phyloP scores from a whole-genome alignment of 2,329 filamentous ascomycete genomes.

The Sarocladium oryzae region DNA sequence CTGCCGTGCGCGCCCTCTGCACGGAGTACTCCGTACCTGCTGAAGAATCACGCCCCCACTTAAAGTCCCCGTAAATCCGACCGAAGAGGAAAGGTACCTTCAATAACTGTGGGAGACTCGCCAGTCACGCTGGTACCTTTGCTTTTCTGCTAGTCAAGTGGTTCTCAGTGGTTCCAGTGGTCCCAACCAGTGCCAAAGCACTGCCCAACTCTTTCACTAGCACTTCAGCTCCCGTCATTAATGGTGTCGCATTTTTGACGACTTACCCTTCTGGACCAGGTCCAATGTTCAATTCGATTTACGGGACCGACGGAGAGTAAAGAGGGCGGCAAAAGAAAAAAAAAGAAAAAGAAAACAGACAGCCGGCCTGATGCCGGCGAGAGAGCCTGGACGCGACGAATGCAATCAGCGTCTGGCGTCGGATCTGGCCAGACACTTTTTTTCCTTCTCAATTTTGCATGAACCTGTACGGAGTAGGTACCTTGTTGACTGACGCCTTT shows the following conservation, averaged over 20 bases:
- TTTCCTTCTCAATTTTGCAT: background rate
- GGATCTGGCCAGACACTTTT: background rate
- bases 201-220: background rate
- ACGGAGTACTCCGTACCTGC: too few relatives aligned
- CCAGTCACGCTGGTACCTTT: background rate
- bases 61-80: background rate
- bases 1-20: too few relatives aligned
- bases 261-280: constrained; percentile 6
- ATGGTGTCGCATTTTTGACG: constrained; percentile 6
- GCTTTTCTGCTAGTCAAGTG: background rate
- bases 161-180: too few relatives aligned
- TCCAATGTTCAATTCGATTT: background rate
- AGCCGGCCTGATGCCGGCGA: background rate
- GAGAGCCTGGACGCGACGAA: background rate
- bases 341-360: background rate
- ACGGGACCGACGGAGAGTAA: background rate
- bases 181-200: background rate
- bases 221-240: background rate
- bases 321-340: background rate
- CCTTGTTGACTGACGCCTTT: too few relatives aligned
- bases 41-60: background rate
- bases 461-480: too few relatives aligned
- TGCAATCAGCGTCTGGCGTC: background rate
- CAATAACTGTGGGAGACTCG: background rate
- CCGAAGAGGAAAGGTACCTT: constrained; percentile 3